These are phyloP conservation scores for Epichloe coenophiala DNA, from an alignment of 2,329 filamentous ascomycete species.

Conservation along the genomic window DNA sequence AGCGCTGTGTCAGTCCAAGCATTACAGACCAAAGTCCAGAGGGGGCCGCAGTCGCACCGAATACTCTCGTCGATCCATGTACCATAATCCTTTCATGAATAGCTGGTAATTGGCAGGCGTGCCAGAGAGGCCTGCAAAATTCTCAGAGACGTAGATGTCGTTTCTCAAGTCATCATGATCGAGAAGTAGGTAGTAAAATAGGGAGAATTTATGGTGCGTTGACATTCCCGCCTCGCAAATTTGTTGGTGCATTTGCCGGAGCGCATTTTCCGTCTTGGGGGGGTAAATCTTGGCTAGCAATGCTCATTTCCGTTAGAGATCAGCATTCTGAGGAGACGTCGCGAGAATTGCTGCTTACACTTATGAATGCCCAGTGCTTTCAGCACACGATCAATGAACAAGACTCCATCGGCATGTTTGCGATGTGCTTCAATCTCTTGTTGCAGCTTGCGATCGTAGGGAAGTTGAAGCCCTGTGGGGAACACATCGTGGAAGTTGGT, in stretches of 20 bases:
- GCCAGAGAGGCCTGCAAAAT: constrained; percentile 48
- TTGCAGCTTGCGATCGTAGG: constrained; percentile 47
- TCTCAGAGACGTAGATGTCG: constrained; percentile 34
- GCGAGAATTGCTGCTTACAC: constrained; percentile 29
- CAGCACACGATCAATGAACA: constrained; percentile 72
- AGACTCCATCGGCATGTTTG: constrained; percentile 51
- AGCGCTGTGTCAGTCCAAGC: background rate
- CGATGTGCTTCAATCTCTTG: constrained; percentile 54
- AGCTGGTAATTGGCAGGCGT: constrained; percentile 66
- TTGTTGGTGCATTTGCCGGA: constrained; percentile 56
- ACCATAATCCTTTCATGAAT: constrained; percentile 72
- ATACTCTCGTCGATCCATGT: constrained; percentile 61
- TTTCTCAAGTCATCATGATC: constrained; percentile 49
- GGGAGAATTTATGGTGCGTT: constrained; percentile 65
- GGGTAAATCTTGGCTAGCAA: constrained; percentile 49
- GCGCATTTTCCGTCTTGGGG: constrained; percentile 53
- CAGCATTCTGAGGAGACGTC: background rate
- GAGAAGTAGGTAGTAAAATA: constrained; percentile 73
- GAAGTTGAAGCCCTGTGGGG: constrained; percentile 40
- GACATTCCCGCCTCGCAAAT: constrained; percentile 52
- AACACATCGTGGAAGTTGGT: constrained; percentile 58
- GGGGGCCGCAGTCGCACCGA: constrained; percentile 25
- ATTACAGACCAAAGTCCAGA: background rate
- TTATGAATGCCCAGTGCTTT: constrained; percentile 55
- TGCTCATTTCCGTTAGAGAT: background rate